Evolutionary conservation across 2,329 filamentous ascomycete species (phyloP).

Genomic region (Pseudocercospora macadamiae): DNA sequence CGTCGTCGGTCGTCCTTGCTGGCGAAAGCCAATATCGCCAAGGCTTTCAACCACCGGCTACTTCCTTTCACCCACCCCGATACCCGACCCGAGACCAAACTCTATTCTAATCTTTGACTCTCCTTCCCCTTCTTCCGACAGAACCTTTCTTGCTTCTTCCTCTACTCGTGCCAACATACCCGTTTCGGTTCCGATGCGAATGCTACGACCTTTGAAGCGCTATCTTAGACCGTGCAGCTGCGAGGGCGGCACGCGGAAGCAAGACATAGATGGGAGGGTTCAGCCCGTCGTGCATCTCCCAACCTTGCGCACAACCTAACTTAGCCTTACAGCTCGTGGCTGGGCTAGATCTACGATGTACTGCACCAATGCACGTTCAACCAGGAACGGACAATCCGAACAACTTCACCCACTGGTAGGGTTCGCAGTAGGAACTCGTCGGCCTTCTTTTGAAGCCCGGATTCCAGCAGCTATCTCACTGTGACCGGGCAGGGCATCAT

Average conservation of each 20-base stretch:
- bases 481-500: too few species aligned
- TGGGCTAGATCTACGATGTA: background rate
- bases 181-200: background rate
- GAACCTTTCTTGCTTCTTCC: background rate
- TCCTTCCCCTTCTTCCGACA: background rate
- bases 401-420: background rate
- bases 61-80: too few species aligned
- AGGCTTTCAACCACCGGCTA: background rate
- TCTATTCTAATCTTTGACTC: background rate
- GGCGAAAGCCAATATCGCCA: background rate
- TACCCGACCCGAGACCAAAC: background rate
- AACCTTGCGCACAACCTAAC: background rate
- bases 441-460: background rate
- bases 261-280: background rate
- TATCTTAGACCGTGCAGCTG: background rate
- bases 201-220: background rate
- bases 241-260: background rate
- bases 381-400: conserved; percentile 2
- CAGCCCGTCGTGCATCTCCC: background rate
- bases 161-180: background rate
- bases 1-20: too few species aligned
- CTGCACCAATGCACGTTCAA: background rate
- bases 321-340: background rate
- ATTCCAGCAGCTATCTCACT: background rate
- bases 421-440: background rate